Base-by-base conservation (phyloP, 83 land plant species). In the Picea abies region DNA sequence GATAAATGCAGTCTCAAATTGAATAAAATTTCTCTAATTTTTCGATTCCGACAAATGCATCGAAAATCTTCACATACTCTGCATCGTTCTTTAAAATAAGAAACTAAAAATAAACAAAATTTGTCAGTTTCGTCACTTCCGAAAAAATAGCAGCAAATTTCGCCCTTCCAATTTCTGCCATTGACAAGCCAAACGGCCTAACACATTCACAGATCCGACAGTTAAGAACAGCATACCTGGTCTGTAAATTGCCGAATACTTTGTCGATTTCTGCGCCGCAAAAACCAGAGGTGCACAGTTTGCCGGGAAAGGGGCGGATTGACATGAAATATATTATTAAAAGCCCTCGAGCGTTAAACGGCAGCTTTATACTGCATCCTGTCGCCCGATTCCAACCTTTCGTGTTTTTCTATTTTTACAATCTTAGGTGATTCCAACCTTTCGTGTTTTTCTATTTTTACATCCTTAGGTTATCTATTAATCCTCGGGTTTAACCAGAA, bases 221-320 rank as follows among this genome's bases (percentile, higher is more conserved):
- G 73, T 35, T 16, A 20, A 70, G 73, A 70, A 70, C 35, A 16
- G 20, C 73, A 35, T 41, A 70, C 73, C 73, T 70, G 73, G 47
- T 2, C 44, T 70, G 73, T 35, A 15, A 16, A 37, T 70, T 3
- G n/a, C 73, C 9, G 44, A 35, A 70, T 70, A 0, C 2, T 70
- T 70, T 70, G 73, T 70, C 44, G 16, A 70, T 37, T 70, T 37
- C 47, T 35, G 73, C 41, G 44, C 73, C 44, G 73, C 4, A 70
- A 35, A 70, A 16, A 44, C 63, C 60, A 47, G 15, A 44, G 20
- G 20, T 19, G 72, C 6, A 39, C 37, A 70, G 39, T 35, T 70
- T 32, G 2, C 8, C 39, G 16, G 73, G 20, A 29, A 4, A 37
- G 32, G 41, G 19, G 19, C 35, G 0, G 41, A 70, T 35, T 0